Base-by-base conservation (phyloP, 495 filamentous ascomycete genomes). In the Penicillium parvum region DNA sequence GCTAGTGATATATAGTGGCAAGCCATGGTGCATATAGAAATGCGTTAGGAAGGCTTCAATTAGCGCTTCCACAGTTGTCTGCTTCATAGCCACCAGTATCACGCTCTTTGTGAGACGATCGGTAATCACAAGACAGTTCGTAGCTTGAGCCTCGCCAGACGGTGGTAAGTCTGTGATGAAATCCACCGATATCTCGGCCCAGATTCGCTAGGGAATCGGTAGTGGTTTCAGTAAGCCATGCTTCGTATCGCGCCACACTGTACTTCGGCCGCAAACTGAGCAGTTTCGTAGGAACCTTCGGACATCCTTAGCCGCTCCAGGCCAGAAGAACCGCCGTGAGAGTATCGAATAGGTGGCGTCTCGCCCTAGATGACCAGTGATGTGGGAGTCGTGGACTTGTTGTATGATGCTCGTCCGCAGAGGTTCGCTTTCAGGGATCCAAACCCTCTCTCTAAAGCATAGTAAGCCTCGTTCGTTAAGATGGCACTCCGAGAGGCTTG, bases 311-410 rank as follows among this genome's bases (percentile, higher is more conserved):
- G 22, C 36, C 8, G 8, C 36, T 28, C 36, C 21, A 17, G 18
- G 22, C 22, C 19, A 39, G 36, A 39, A 39, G 21, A 39, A 39
- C 22, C 35, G 35, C 15, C 20, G 20, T 14, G 35, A 37, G 14
- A 37, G 20, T 37, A 37, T 37, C 35, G 35, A 28, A 18, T 39
- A 39, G 22, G 14, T 39, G 19, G 36, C 22, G 22, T 39, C 36
- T 28, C 15, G 15, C 3, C 36, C 15, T 15, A 15, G 36, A 15
- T 39, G 28, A 1, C 4, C 22, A 1, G 7, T 39, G 19, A 39
- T 12, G 10, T 39, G 28, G 2, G 7, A 39, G 9, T 39, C 10
- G 8, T 39, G 7, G 10, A 39, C 8, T 7, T 39, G 17, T 23
- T 39, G 12, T 18, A 39, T 39, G 28, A 28, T 39, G 2, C 36